Evolutionary conservation across 2,329 filamentous ascomycete genomes (phyloP).

Genomic region (Elsinoe necatrix): DNA sequence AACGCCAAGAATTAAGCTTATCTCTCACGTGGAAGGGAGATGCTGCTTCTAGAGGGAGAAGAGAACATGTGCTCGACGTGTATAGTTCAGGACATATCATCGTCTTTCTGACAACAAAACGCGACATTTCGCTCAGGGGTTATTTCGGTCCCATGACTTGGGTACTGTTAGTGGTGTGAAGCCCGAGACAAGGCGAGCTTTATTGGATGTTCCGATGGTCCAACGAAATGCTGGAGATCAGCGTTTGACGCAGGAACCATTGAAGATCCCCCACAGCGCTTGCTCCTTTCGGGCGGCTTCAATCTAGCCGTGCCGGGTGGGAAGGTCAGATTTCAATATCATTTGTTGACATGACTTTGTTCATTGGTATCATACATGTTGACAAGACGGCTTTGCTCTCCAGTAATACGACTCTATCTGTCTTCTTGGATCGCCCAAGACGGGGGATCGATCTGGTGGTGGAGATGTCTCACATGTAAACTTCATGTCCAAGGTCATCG

Average conservation of each 20-base stretch:
- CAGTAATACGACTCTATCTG: not conserved
- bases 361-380: not conserved
- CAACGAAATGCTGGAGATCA: not conserved
- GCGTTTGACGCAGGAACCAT: constrained; percentile 4
- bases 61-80: constrained; percentile 6
- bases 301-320: not conserved
- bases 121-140: not conserved
- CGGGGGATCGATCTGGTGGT: not conserved
- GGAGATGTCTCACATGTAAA: not conserved
- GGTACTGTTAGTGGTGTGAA: constrained; percentile 2
- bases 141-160: not conserved
- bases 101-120: not conserved
- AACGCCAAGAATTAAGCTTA: constrained; percentile 5
- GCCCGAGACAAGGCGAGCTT: not conserved
- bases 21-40: not conserved
- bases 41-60: not conserved
- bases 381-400: not conserved
- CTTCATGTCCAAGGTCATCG: not conserved
- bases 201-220: not conserved
- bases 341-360: not conserved
- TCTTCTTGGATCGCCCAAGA: not conserved
- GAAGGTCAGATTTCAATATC: not conserved
- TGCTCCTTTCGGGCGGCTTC: not conserved
- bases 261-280: constrained; percentile 4
- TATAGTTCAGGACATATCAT: not conserved